Evolutionary conservation across 805 yeast genomes (phyloP).

Genomic region (Wilhelminamyces savonicus): DNA sequence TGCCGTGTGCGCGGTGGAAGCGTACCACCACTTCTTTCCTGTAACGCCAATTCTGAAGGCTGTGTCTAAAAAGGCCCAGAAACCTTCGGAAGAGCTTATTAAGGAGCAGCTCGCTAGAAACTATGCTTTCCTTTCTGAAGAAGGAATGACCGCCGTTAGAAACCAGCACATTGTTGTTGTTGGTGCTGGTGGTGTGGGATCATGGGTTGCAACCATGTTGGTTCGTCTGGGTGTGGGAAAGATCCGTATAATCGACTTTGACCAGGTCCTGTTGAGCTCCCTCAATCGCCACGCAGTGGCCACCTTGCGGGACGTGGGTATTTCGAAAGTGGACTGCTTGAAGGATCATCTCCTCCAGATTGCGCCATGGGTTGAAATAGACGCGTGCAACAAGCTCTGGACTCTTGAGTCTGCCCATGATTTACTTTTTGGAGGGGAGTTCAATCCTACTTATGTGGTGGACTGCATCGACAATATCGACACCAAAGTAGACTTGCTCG

Average conservation of each 20-base stretch:
- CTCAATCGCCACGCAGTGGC: conserved; percentile 95
- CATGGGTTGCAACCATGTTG: conserved; percentile 90
- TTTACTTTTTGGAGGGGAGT: conserved; percentile 43
- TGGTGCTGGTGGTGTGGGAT: conserved; percentile 99
- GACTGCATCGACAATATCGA: conserved; percentile 97
- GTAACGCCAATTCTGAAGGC: not conserved
- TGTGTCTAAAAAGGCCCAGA: not conserved
- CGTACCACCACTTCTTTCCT: not conserved
- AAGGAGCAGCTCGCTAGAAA: conserved; percentile 92
- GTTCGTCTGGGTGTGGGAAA: conserved; percentile 84
- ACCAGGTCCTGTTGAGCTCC: conserved; percentile 89
- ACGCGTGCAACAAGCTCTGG: conserved; percentile 75
- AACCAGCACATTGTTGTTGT: conserved; percentile 66
- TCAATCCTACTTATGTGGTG: conserved; percentile 69
- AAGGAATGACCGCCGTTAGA: conserved; percentile 72
- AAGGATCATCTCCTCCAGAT: conserved; percentile 59
- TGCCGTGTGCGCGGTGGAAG: not conserved
- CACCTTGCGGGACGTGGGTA: conserved; percentile 85
- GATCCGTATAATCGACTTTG: conserved; percentile 83
- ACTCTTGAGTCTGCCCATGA: conserved; percentile 57
- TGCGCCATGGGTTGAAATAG: conserved; percentile 93
- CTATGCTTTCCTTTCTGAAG: conserved; percentile 84
- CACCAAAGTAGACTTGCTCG: conserved; percentile 87
- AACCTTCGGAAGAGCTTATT: conserved; percentile 58
- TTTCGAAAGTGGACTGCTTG: conserved; percentile 79